Percentiles rank a stretch among this genome's conserved stretches.
These are phyloP conservation scores for Galerina marginata DNA, from an alignment of 768 basidiomycete genomes.

Conservation along the genomic window DNA sequence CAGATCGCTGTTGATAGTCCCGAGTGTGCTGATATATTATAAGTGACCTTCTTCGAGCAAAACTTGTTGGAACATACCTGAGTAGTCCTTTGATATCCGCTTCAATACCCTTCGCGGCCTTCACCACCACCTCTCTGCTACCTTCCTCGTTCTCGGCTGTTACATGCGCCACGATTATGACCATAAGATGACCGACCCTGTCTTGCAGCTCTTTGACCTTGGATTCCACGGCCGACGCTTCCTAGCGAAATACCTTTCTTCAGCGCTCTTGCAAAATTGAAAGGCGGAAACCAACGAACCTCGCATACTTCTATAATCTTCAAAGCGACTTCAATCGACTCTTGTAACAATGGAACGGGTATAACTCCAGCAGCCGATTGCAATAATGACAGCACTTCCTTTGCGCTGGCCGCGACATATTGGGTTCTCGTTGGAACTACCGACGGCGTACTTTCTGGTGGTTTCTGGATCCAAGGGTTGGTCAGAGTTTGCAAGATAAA, in stretches of 20 bases:
- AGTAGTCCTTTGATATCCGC: slow-evolving; percentile 1
- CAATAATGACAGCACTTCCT: slow-evolving; percentile 1
- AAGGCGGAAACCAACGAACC: not conserved
- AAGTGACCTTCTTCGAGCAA: not conserved
- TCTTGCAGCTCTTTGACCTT: slow-evolving; percentile 11
- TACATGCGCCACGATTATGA: slow-evolving; percentile 5
- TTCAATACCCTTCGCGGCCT: slow-evolving; percentile 3
- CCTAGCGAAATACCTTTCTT: not conserved
- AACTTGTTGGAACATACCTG: not conserved
- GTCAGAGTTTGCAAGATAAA: no score
- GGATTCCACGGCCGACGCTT: slow-evolving; percentile 2
- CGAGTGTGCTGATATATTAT: not conserved
- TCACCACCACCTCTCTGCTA: not conserved
- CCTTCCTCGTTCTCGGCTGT: slow-evolving; percentile 9
- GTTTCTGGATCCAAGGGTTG: not conserved
- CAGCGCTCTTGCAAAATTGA: not conserved
- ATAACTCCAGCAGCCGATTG: not conserved
- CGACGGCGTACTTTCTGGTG: not conserved
- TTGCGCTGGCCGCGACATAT: slow-evolving; percentile 2
- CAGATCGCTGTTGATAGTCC: slow-evolving; percentile 6
- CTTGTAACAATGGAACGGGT: slow-evolving; percentile 8
- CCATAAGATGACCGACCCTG: slow-evolving; percentile 8
- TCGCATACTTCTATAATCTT: slow-evolving; percentile 12
- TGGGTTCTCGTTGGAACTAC: not conserved
- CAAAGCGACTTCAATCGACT: slow-evolving; percentile 6